phyloP scores from a whole-genome alignment of 345 rosid species.

The Microcos paniculata region DNA sequence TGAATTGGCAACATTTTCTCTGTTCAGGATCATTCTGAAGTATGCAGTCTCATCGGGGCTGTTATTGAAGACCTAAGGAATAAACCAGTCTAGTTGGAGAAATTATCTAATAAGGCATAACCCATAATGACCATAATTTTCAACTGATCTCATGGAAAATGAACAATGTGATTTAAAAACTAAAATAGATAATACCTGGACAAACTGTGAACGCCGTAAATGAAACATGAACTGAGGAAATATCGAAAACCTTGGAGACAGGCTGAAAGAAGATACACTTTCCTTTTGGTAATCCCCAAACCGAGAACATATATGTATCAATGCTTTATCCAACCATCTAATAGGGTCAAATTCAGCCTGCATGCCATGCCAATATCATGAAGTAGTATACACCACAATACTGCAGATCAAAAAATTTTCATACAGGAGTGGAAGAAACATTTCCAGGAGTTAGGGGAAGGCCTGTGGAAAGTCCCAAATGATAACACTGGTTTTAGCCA shows the following conservation, averaged over 20 bases:
- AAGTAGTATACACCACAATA: conserved; percentile 9
- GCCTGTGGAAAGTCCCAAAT: neutral
- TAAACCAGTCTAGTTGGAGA: conserved; percentile 17
- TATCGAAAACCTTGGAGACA: conserved; percentile 76
- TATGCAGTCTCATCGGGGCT: conserved; percentile 99
- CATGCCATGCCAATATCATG: conserved; percentile 26
- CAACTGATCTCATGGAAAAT: neutral
- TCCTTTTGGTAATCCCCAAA: conserved; percentile 92
- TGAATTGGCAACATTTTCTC: conserved; percentile 90
- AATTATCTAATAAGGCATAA: neutral
- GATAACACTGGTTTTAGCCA: neutral
- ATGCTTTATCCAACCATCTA: conserved; percentile 90
- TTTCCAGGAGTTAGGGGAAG: neutral
- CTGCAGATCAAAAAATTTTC: conserved; percentile 1
- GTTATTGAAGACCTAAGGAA: conserved; percentile 81
- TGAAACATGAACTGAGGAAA: conserved; percentile 89
- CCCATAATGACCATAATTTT: neutral
- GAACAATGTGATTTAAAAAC: neutral
- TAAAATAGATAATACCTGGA: conserved; percentile 56
- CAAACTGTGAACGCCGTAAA: conserved; percentile 96
- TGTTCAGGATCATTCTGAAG: conserved; percentile 80
- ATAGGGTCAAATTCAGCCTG: conserved; percentile 91
- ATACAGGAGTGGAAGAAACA: neutral
- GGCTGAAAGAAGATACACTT: conserved; percentile 73
- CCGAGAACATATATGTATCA: conserved; percentile 75